These are phyloP conservation scores for Penicillium aurantiogriseum DNA, from an alignment of 2,329 filamentous ascomycete species.

Conservation along the genomic window DNA sequence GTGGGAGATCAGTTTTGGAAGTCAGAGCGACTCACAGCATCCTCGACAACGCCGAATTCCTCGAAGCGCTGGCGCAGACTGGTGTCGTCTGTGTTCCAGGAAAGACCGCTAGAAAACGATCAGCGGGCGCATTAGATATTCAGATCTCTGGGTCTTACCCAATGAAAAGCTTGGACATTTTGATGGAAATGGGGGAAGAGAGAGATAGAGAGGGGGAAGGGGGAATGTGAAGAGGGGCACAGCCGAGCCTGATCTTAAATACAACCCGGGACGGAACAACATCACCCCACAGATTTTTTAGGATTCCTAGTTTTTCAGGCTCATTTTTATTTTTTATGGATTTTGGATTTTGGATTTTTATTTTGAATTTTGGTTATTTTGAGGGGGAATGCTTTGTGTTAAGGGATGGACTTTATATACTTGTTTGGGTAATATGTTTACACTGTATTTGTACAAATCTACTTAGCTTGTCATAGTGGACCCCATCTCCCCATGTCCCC, in stretches of 20 bases:
- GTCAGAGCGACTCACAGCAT: constrained; percentile 8
- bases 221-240: constrained; percentile 11
- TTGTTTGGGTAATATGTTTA: constrained; percentile 1
- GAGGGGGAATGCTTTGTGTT: neutral
- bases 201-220: neutral
- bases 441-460: neutral
- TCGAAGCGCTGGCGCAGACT: constrained; percentile 11
- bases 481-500: neutral
- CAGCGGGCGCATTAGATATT: neutral
- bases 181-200: constrained; percentile 6
- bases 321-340: neutral
- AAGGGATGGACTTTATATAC: neutral
- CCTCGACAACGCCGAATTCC: constrained; percentile 12
- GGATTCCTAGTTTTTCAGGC: constrained; percentile 12
- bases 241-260: constrained; percentile 13
- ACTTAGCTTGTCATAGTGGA: neutral
- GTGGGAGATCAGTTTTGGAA: neutral
- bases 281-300: constrained; percentile 4
- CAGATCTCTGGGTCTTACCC: neutral
- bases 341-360: neutral
- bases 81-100: constrained; percentile 13
- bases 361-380: neutral
- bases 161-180: constrained; percentile 15
- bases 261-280: constrained; percentile 12
- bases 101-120: constrained; percentile 9